Base-by-base conservation (phyloP, 2,329 filamentous ascomycete species). In the Cercospora citrullina region DNA sequence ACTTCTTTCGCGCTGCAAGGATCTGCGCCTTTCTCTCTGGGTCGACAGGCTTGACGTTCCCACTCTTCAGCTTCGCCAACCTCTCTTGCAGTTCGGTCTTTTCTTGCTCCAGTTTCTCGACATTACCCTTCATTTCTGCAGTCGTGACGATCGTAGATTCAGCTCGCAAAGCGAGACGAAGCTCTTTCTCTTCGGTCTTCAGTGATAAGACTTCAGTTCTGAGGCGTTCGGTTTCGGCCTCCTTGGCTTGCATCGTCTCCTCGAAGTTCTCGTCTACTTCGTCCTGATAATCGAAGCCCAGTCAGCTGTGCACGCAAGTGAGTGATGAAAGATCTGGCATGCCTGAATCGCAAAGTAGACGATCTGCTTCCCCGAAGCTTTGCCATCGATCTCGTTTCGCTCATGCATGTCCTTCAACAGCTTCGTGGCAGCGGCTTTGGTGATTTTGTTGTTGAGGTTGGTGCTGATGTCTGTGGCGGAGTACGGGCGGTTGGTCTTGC, bases 381-480 rank as follows among this genome's bases (percentile, higher is more conserved):
- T 85, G 60, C 85, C 86, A 73, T 86, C 86, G 51, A 91, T 86
- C 71, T 86, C 79, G 10, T 85, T 85, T 51, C 82, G 83, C 71
- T 89, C 87, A 68, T 87, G 84, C 76, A 91, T 80, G 68, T 90
- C 87, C 72, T 87, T 89, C 36, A 91, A 79, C 33, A 86, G 75
- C 77, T 90, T 91, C 30, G 84, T 83, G 26, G 87, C 84, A 53
- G 86, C 82, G 12, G 87, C 86, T 51, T 78, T 78, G 61, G 76
- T 76, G 53, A 79, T 75, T 60, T 72, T 74, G 66, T 77, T 78
- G 65, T 77, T 75, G 63, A 78, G 74, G 60, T 79, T 79, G 28
- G 76, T 67, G 68, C 74, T 76, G 72, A 79, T 76, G 68, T 79
- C 77, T 7, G 73, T 77, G 33, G 77, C 76, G 48, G 75, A 77